Evolutionary conservation across 202 grass and related monocot species (phyloP), one percentile per base, ranked within the genome.

Genomic region (Carex arenaria): DNA sequence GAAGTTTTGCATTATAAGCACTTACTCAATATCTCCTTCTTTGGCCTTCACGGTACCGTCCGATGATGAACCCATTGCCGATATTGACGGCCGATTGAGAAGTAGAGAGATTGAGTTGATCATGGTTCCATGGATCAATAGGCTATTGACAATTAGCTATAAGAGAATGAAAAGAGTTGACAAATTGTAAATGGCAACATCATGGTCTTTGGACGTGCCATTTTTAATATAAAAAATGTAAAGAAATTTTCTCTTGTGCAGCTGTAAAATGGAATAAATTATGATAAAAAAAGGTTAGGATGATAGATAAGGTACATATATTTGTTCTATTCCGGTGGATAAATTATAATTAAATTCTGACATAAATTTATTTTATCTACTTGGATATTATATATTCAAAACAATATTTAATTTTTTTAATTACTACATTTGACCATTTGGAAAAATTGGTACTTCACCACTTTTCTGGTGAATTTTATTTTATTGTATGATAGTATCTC

Each of bases 21-120:
- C 80, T 54, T 82, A 82, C 80, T 82, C 80, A 22, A 82, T 82
- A 54, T 82, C 80, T 82, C 80, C 80, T 66, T 57, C 74, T 19
- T 78, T 57, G 17, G 19, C 45, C n/a, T 82, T 19, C 5, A 9
- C 9, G 1, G 80, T 4, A 68, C 43, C 23, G 4, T 17, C 79
- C 1, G 26, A 57, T 57, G 45, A 20, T 12, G 47, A 31, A 69
- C 15, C 47, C 80, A 82, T 82, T 11, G 63, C 31, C 45, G 64
- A 42, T 51, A 36, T 34, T 11, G 10, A 69, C 18, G 40, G 23
- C 42, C 11, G 26, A 78, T 60, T 57, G 80, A 36, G 64, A 64
- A 59, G 13, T 1, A 14, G 2, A 65, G 5, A 49, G 47, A 47
- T 43, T 43, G 40, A 8, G 40, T 6, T 43, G 40, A 82, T 54